Percentiles rank a stretch among this genome's conserved stretches.
These are phyloP conservation scores for Arthrocladium fulminans DNA, from an alignment of 2,329 filamentous ascomycete species.

Conservation along the genomic window DNA sequence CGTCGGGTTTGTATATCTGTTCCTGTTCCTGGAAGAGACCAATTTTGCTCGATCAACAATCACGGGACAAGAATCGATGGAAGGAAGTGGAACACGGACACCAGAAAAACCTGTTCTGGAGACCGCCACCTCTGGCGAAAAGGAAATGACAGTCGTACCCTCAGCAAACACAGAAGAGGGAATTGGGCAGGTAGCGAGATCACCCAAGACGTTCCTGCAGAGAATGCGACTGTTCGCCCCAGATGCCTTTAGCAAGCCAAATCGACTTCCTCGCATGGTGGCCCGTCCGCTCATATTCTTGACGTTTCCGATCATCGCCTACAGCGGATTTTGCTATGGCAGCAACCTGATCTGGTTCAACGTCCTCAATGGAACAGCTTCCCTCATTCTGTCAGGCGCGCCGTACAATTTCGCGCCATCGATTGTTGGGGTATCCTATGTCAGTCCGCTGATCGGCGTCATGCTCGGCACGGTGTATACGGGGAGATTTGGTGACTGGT, in stretches of 20 bases:
- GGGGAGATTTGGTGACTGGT: constrained; percentile 23
- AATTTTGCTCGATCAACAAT: constrained; percentile 14
- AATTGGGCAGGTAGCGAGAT: neutral
- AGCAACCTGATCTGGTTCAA: constrained; percentile 35
- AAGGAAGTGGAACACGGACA: neutral
- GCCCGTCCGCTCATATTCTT: constrained; percentile 19
- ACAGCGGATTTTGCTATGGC: constrained; percentile 34
- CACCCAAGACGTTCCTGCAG: constrained; percentile 12
- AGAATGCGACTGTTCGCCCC: constrained; percentile 13
- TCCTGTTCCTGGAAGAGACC: constrained; percentile 22
- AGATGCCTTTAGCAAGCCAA: constrained; percentile 9
- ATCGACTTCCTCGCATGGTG: constrained; percentile 11
- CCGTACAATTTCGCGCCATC: constrained; percentile 32
- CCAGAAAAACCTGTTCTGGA: neutral
- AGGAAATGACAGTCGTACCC: neutral
- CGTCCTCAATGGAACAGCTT: constrained; percentile 36
- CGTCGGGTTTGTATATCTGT: constrained; percentile 14
- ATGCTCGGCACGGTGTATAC: constrained; percentile 14
- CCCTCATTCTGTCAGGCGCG: constrained; percentile 29
- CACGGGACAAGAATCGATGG: neutral
- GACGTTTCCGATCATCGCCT: constrained; percentile 31
- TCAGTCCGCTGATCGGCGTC: constrained; percentile 23
- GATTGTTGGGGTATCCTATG: constrained; percentile 32
- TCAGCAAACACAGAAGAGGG: neutral
- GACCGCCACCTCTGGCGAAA: constrained; percentile 1